Conservation (phyloP, 306 rosid genomes). For the Quercus aquifolioides region DNA sequence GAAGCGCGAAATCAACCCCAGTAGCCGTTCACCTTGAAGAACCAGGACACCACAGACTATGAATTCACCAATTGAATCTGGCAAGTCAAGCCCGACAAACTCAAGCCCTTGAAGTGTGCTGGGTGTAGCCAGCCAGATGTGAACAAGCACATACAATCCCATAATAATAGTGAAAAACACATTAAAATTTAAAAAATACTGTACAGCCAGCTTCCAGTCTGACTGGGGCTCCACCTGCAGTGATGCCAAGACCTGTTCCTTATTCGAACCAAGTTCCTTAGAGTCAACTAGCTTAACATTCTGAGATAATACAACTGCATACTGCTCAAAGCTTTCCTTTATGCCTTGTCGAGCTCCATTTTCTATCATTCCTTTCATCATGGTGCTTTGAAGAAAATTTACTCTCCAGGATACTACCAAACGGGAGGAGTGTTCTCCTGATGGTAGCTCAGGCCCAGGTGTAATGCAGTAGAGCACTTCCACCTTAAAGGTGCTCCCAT, state of each 20-base stretch:
- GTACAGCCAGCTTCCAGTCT: slow-evolving; percentile 67
- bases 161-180: slow-evolving; percentile 61
- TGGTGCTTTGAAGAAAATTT: slow-evolving; percentile 88
- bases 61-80: slow-evolving; percentile 91
- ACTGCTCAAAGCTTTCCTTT: slow-evolving; percentile 82
- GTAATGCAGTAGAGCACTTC: slow-evolving; percentile 78
- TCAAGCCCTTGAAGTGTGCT: slow-evolving; percentile 82
- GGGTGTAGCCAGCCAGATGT: slow-evolving; percentile 74
- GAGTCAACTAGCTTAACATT: slow-evolving; percentile 69
- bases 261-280: slow-evolving; percentile 70
- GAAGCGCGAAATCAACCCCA: slow-evolving; percentile 82
- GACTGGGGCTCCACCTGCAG: slow-evolving; percentile 65
- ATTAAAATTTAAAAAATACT: slow-evolving; percentile 80
- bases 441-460: slow-evolving; percentile 84
- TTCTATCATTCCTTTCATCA: slow-evolving; percentile 99
- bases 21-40: slow-evolving; percentile 83
- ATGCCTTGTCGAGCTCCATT: slow-evolving; percentile 87
- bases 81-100: slow-evolving; percentile 94
- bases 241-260: slow-evolving; percentile 85
- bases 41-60: slow-evolving; percentile 76
- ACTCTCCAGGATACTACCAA: slow-evolving; percentile 85
- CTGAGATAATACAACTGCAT: slow-evolving; percentile 61
- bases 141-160: slow-evolving; percentile 75
- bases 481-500: slow-evolving; percentile 68
- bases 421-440: slow-evolving; percentile 69